Evolutionary conservation across 2,329 filamentous ascomycete species (phyloP).

Genomic region (Pseudogymnoascus sp.): DNA sequence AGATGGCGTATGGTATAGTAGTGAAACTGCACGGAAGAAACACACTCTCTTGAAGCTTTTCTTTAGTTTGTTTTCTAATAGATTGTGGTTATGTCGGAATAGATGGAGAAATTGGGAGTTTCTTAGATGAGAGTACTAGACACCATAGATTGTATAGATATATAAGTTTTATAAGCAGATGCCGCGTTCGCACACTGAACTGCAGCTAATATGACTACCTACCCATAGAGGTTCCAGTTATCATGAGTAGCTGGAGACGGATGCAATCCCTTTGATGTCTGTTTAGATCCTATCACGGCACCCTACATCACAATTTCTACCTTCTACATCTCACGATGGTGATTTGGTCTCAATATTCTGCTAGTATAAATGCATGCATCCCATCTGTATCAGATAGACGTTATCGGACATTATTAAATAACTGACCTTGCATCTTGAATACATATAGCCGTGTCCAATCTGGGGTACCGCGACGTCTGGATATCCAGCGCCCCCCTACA

Average conservation of each 20-base stretch:
- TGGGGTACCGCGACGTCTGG: background rate
- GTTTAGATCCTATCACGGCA: background rate
- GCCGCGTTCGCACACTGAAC: background rate
- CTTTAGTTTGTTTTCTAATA: background rate
- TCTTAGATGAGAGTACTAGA: background rate
- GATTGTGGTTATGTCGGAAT: background rate
- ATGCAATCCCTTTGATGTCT: background rate
- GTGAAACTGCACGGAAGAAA: constrained; percentile 7
- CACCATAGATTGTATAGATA: background rate
- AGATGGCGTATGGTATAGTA: background rate
- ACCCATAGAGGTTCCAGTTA: background rate
- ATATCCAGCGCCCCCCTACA: background rate
- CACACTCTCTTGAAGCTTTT: constrained; percentile 4
- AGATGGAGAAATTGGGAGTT: background rate
- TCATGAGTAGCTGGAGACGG: background rate
- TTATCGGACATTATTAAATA: background rate
- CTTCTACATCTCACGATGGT: background rate
- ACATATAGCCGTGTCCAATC: background rate
- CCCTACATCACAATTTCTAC: background rate
- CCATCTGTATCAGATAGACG: background rate
- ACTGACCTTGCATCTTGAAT: background rate
- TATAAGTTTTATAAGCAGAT: background rate
- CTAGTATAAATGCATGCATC: background rate
- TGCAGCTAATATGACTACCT: background rate
- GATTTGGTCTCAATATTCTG: background rate